Evolutionary conservation across 192 early-diverging fungal genomes (phyloP), one percentile per base, ranked within the genome.

Genomic region (Blastocladiella britannica): DNA sequence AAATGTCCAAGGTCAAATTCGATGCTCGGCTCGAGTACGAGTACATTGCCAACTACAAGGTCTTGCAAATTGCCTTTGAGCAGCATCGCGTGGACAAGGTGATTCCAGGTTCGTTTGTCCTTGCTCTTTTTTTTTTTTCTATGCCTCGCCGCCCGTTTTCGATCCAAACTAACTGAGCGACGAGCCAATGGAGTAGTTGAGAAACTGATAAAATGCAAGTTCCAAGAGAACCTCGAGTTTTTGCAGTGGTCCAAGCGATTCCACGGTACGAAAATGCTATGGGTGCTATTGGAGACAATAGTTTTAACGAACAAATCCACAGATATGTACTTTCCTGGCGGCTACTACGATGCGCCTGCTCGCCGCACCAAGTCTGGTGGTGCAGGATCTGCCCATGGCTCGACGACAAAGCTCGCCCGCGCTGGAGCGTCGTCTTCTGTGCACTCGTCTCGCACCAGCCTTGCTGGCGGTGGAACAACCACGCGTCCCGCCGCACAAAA

Each of bases 11-110:
- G 62, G 93, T 98, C 59, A 96, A 93, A 67, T 98, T 96, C 63
- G 71, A 76, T 27, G 84, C 91, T 26, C 93, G 90, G 71, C 84
- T 90, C 55, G 90, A 96, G 61, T 94, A 93, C 68, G 93, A 98
- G 68, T 98, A 87, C 64, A 80, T 94, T 27, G 72, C 74, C 30
- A 98, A 98, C 70, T 98, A 77, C 69, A 96, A 98, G 72, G 73
- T 98, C 29, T 79, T 98, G 25, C 94, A 96, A 62, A 70, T 71
- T 60, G 70, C 72, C 51, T 88, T 98, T 62, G 78, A 87, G 71
- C 85, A 79, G 66, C 83, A 93, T 72, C 87, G 88, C 63, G 72
- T 98, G 53, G 87, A 92, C 71, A 93, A 94, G 72, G 79, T 82
- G 27, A 66, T 52, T 47, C 29, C 22, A 25, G 62, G 29, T 27